phyloP scores from a whole-genome alignment of 2,329 filamentous ascomycete genomes.

The Arthrinium phaeospermum region DNA sequence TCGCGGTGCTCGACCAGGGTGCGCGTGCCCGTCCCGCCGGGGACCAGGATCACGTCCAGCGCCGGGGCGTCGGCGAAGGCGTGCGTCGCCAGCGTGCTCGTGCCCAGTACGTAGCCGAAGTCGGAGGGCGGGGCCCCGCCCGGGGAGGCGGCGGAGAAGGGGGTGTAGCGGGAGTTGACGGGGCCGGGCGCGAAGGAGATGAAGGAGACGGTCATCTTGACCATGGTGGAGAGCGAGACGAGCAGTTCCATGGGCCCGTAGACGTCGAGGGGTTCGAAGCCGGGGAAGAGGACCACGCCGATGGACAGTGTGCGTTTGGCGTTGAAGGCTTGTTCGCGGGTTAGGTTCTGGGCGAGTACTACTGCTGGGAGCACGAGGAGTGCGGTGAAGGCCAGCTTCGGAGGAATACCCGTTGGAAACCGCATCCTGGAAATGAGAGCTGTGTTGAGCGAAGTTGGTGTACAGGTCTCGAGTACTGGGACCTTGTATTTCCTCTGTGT shows the following conservation, averaged over 20 bases:
- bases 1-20: conserved; percentile 33
- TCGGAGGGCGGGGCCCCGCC: conserved; percentile 44
- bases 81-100: conserved; percentile 37
- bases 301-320: not conserved
- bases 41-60: conserved; percentile 42
- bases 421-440: not conserved
- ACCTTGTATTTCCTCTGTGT: not conserved
- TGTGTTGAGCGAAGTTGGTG: not conserved
- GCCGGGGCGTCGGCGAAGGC: conserved; percentile 44
- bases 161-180: conserved; percentile 48
- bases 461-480: not conserved
- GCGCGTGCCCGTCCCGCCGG: conserved; percentile 30
- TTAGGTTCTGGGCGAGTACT: not conserved
- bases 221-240: not conserved
- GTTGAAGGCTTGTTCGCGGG: not conserved
- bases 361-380: not conserved
- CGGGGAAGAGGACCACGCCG: conserved; percentile 45
- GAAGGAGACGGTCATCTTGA: conserved; percentile 41
- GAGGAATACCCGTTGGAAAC: not conserved
- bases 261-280: conserved; percentile 52
- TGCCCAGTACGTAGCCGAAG: conserved; percentile 31
- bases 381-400: not conserved
- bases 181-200: conserved; percentile 42
- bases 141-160: conserved; percentile 46
- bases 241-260: conserved; percentile 49